Conservation (phyloP, 1,284 basidiomycete genomes). For the Uromyces viciae-fabae region DNA sequence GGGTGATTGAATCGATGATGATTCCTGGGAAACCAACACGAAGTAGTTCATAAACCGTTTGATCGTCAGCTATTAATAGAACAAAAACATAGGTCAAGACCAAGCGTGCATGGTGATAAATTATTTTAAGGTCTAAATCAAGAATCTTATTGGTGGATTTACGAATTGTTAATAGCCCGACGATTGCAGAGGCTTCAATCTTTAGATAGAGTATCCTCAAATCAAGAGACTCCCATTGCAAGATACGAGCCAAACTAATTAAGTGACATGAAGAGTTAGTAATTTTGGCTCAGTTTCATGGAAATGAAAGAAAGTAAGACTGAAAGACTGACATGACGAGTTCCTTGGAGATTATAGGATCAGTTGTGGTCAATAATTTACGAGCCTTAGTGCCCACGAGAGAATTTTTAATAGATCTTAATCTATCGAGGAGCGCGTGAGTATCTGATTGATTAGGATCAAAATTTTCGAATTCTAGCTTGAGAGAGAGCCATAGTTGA, state of each 20-base stretch:
- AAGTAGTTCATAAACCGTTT: conserved; percentile 30
- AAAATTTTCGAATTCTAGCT: not conserved
- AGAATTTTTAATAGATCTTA: conserved; percentile 37
- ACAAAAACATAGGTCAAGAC: not conserved
- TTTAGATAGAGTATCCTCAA: conserved; percentile 14
- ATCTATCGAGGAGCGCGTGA: not conserved
- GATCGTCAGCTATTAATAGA: conserved; percentile 26
- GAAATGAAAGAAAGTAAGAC: not conserved
- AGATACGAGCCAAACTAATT: conserved; percentile 30
- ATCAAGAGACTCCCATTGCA: conserved; percentile 21
- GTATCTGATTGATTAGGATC: not conserved
- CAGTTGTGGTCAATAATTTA: conserved; percentile 27
- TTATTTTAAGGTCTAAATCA: not conserved
- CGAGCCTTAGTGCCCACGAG: conserved; percentile 34
- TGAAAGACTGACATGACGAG: conserved; percentile 10
- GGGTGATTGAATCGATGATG: conserved; percentile 32
- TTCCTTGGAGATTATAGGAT: conserved; percentile 11
- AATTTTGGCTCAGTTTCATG: not conserved
- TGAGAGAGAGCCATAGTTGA: conserved; percentile 16
- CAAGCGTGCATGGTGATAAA: not conserved
- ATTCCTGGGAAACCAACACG: conserved; percentile 12
- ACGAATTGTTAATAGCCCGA: conserved; percentile 35
- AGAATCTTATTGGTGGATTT: not conserved
- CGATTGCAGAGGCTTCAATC: conserved; percentile 40
- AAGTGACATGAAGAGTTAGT: not conserved